Base-by-base conservation (phyloP, 1,284 basidiomycete genomes). In the Leucoagaricus sp. region DNA sequence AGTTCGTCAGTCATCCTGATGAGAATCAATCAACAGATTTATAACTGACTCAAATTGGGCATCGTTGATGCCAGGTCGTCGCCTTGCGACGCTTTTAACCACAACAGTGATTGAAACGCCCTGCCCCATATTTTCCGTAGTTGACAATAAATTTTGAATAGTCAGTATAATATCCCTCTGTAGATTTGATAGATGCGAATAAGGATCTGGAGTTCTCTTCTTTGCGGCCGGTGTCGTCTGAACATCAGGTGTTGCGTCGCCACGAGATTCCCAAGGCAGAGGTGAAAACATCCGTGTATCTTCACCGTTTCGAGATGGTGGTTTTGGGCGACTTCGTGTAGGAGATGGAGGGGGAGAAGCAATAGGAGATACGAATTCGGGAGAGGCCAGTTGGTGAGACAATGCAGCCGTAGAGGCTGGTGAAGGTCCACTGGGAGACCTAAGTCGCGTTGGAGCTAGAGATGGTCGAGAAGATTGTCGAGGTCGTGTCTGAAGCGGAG, bases 41-140 rank as follows among this genome's bases (percentile, higher is more conserved):
- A 26, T 13, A 4, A 63, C 66, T 58, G 49, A 68, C 67, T 23
- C 46, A 10, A 67, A 58, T 53, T 63, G 60, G 19, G 26, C 34
- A 19, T 48, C 31, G 13, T 49, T 57, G 23, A 65, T 48, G 17
- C 34, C 25, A 8, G 52, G 54, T 33, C 55, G 53, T 17, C 44
- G 44, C n/a, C 25, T 29, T 2, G 49, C 50, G 15, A 67, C 48
- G 7, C 57, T 55, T 4, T 44, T 7, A 23, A 66, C 54, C 23
- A 65, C 59, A 5, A 44, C 53, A 3, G 50, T 48, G 23, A 66
- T 47, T 19, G 56, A 52, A 5, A 64, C 59, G 7, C 66, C 66
- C 23, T 54, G 38, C 60, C n/a, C 36, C 34, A 10, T 44, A 21
- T 46, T 25, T 23, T 34, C 28, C 36, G 19, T 44, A 40, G 23